These are phyloP conservation scores for Canavalia gladiata DNA, from an alignment of 306 rosid species.

Conservation along the genomic window DNA sequence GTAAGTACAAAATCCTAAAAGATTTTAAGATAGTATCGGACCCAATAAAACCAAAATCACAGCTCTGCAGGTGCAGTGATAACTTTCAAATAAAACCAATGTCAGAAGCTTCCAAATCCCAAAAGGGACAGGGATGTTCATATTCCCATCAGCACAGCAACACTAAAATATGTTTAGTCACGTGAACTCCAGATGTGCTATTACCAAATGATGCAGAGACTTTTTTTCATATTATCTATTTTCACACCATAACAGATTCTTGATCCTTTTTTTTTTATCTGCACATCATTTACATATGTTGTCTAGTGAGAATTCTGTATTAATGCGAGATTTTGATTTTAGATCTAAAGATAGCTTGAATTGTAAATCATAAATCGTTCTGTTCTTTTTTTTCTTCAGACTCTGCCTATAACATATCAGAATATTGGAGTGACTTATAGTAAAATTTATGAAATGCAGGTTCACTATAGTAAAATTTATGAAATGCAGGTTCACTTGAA, in stretches of 20 bases:
- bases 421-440: neutral
- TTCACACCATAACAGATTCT: neutral
- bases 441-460: constrained; percentile 25
- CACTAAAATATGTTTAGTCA: neutral
- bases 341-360: constrained; percentile 5
- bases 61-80: constrained; percentile 11
- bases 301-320: neutral
- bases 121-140: neutral
- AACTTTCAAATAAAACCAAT: constrained; percentile 5
- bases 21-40: neutral
- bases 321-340: neutral
- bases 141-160: neutral
- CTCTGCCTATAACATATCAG: neutral
- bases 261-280: neutral
- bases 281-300: neutral
- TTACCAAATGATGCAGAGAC: neutral
- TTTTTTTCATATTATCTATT: neutral
- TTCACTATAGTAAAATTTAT: constrained; percentile 1
- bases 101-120: constrained; percentile 38
- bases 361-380: neutral
- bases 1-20: neutral
- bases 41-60: constrained; percentile 29
- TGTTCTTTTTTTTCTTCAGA: neutral
- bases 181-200: neutral
- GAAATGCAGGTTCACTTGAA: constrained; percentile 13